Evolutionary conservation across 2,329 filamentous ascomycete species (phyloP), one percentile per base, ranked within the genome.

Genomic region (Colletotrichum sansevieriae): DNA sequence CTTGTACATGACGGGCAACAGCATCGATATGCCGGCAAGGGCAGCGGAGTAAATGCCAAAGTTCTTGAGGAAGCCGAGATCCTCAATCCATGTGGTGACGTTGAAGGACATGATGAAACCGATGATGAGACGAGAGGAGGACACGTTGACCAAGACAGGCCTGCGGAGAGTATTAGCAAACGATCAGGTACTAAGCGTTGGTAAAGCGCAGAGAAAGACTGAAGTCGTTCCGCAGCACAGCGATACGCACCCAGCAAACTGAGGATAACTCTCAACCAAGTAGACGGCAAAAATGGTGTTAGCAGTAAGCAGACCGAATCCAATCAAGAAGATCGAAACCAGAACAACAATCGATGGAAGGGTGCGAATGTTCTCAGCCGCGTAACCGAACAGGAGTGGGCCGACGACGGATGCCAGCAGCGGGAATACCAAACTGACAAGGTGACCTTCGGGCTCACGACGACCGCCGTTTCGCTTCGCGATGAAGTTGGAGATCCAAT

Each of bases 261-360:
- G 68, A 12, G 78, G 78, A 63, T 77, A 78, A 58, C 75, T 78
- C 72, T 80, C 78, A 20, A 80, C 72, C 12, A 78, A 70, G 47
- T 74, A 78, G 6, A 78, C 78, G 71, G 75, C 75, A 60, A 75
- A 70, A 33, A 74, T 75, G 10, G 76, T 74, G 62, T 75, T 73
- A 18, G 73, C 71, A 15, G 75, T 73, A 18, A 78, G 65, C 59
- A 75, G 74, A 8, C 73, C 76, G 18, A 77, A 76, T 7, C 74
- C 71, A 47, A 78, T 71, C 13, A 80, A 60, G 58, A 75, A 75
- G 15, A 74, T 65, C 6, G 75, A 75, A 6, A 73, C 60, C 20
- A 79, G 68, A 43, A 78, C 70, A 1, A 78, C 56, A 8, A 72
- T 73, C 72, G 77, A 76, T 57, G 74, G 74, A 22, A 74, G 54